These are phyloP conservation scores for Xylariaceae sp. DNA, from an alignment of 2,329 filamentous ascomycete species.

Conservation along the genomic window DNA sequence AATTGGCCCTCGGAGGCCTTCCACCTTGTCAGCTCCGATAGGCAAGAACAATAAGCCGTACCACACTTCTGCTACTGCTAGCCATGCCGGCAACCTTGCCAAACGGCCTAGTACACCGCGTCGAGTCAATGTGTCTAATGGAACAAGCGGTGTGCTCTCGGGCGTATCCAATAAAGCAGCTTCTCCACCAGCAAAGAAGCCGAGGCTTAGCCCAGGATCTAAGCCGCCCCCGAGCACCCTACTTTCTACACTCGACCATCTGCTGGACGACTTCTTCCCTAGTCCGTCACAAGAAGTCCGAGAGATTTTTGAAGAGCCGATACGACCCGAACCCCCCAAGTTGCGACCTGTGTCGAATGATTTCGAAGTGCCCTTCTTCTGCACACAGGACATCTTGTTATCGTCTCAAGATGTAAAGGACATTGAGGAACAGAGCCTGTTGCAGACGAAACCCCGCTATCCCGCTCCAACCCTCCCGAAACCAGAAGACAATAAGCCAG, in stretches of 20 bases:
- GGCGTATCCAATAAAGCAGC: too few species aligned
- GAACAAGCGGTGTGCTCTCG: too few species aligned
- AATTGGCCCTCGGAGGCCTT: too few species aligned
- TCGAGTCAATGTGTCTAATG: too few species aligned
- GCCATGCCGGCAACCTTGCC: too few species aligned
- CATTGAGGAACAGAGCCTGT: constrained; percentile 29
- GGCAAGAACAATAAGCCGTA: too few species aligned
- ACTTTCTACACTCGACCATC: constrained; percentile 42
- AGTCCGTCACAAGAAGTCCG: constrained; percentile 50
- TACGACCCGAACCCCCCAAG: neutral
- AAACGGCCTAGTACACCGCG: too few species aligned
- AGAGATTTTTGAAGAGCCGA: constrained; percentile 42
- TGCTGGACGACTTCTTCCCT: constrained; percentile 52
- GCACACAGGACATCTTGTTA: constrained; percentile 41
- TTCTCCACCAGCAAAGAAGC: too few species aligned
- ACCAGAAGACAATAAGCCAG: neutral
- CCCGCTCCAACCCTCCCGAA: neutral
- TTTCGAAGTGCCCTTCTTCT: constrained; percentile 33
- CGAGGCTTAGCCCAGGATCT: constrained; percentile 7
- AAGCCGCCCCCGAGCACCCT: constrained; percentile 42
- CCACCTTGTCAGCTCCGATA: too few species aligned
- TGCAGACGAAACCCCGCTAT: constrained; percentile 9
- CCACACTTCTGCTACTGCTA: too few species aligned
- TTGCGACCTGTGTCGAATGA: constrained; percentile 4
- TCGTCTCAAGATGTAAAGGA: constrained; percentile 45